Conservation (phyloP, 1,139 yeast species). For the Yamadazyma buinensis region DNA sequence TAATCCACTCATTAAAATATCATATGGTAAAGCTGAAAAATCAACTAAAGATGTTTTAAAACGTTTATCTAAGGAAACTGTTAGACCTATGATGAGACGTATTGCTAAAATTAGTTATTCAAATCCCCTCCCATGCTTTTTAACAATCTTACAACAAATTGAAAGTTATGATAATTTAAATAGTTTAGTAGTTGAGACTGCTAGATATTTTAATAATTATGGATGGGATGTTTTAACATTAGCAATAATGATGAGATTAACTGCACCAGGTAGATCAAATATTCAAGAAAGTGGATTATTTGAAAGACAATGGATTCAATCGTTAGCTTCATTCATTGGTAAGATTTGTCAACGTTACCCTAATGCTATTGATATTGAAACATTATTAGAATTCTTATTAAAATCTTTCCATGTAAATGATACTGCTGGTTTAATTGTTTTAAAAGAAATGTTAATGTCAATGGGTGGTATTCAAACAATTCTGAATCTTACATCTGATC, state of each 20-base stretch:
- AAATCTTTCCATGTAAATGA: conserved; percentile 65
- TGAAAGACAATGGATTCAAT: conserved; percentile 83
- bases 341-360: conserved; percentile 55
- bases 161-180: conserved; percentile 92
- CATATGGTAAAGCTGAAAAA: conserved; percentile 71
- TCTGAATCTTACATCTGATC: conserved; percentile 60
- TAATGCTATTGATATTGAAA: conserved; percentile 46
- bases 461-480: conserved; percentile 83
- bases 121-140: conserved; percentile 78
- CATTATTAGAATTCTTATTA: conserved; percentile 57
- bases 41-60: conserved; percentile 79
- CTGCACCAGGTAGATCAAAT: conserved; percentile 59
- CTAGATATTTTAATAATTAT: conserved; percentile 69
- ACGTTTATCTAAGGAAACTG: conserved; percentile 83
- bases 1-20: conserved; percentile 56
- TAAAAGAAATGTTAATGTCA: conserved; percentile 63
- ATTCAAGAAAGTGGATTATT: conserved; percentile 78
- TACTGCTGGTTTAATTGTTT: conserved; percentile 60
- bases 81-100: conserved; percentile 70
- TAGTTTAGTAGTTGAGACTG: conserved; percentile 74
- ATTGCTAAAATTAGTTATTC: conserved; percentile 73
- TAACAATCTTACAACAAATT: conserved; percentile 63
- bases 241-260: conserved; percentile 68
- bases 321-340: conserved; percentile 65
- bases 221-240: conserved; percentile 86